Evolutionary conservation across 1,284 basidiomycete species (phyloP), one percentile per base, ranked within the genome.

Genomic region (Taiwanofungus camphoratus): DNA sequence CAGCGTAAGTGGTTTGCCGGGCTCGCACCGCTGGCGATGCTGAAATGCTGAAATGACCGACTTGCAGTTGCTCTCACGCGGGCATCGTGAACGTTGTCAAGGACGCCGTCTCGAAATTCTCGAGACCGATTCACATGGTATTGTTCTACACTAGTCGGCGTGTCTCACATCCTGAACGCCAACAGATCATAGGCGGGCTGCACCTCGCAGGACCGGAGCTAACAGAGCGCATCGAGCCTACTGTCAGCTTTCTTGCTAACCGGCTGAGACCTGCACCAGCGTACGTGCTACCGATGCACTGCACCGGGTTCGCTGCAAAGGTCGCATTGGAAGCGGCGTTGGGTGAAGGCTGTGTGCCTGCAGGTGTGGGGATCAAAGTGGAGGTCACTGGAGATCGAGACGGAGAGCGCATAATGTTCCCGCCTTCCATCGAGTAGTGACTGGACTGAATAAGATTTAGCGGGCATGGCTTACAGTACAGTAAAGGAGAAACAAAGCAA

Each of bases 231-330:
- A 80, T 90, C 36, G 67, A 68, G 1, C 76, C 76, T 13, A 91
- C 88, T 0, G 76, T 90, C 40, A 64, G 82, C 22, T 91, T 87
- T 61, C 64, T 91, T 24, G 71, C 79, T 0, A 64, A 70, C 19
- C 59, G 71, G 41, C 61, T 90, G 21, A 57, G 68, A 9, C 87
- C 86, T 4, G 62, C 75, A 1, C 86, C 85, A 0, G 71, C 70
- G 0, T 90, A 82, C 52, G 64, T 91, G 30, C 68, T 91, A 0
- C 88, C 88, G 0, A 85, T 92, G 77, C 89, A 91, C 61, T 91
- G 88, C 53, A 78, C 84, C 1, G 87, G 88, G 0, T 86, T 90
- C 55, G 71, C 73, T 23, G 74, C 74, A 21, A 87, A 90, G 58
- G 59, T 85, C 1, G 82, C 79, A 4, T 62, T 92, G 49, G 76